phyloP scores from a whole-genome alignment of 169 alveolate species.

The Babesia divergens region DNA sequence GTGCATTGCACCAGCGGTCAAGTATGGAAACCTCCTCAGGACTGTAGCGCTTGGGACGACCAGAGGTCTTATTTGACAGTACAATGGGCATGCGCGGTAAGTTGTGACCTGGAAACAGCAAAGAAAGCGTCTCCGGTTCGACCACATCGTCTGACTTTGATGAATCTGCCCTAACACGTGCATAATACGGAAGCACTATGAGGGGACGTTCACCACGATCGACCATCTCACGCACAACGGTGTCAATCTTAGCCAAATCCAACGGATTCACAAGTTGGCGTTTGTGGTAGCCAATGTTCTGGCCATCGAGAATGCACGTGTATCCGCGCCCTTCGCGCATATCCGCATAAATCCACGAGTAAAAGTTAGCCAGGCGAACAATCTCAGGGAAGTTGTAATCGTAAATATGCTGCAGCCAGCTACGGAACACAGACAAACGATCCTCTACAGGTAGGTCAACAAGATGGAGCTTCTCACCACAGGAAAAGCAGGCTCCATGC shows the following conservation, averaged over 20 bases:
- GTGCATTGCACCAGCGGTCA: conserved; percentile 9
- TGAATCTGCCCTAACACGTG: neutral
- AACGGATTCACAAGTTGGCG: conserved; percentile 15
- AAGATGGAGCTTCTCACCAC: neutral
- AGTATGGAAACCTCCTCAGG: neutral
- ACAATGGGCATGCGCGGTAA: neutral
- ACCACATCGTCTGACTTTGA: neutral
- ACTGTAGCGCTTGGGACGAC: conserved; percentile 2
- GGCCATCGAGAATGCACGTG: conserved; percentile 61
- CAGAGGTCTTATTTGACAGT: neutral
- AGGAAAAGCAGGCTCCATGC: conserved; percentile 22
- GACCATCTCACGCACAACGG: conserved; percentile 7
- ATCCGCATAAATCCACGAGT: conserved; percentile 23
- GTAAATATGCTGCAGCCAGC: conserved; percentile 35
- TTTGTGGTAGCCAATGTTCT: conserved; percentile 49
- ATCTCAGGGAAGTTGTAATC: conserved; percentile 39
- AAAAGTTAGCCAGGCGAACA: conserved; percentile 31
- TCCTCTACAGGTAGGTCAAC: conserved; percentile 18
- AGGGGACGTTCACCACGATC: conserved; percentile 51
- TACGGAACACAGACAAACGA: conserved; percentile 34
- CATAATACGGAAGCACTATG: conserved; percentile 33
- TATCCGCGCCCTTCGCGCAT: conserved; percentile 12
- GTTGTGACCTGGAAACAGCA: conserved; percentile 2
- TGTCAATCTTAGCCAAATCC: conserved; percentile 12
- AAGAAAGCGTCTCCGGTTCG: neutral